These are phyloP conservation scores for Chaetomiaceae sp. DNA, from an alignment of 2,329 filamentous ascomycete genomes.

Conservation along the genomic window DNA sequence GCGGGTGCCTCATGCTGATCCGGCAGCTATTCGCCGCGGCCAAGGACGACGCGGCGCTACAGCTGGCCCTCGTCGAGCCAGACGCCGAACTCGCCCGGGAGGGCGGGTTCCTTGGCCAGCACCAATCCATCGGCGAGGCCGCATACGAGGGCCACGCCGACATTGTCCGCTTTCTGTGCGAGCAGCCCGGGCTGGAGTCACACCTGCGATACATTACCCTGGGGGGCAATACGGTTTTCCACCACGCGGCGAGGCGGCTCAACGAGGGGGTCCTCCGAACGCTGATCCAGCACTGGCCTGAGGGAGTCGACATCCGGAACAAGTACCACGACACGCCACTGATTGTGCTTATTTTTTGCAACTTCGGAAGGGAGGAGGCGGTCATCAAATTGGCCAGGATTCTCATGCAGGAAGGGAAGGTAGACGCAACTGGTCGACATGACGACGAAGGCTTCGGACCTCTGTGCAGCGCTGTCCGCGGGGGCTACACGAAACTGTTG, in stretches of 20 bases:
- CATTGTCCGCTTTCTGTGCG: background rate
- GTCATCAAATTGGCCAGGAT: background rate
- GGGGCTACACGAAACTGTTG: background rate
- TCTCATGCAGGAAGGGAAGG: background rate
- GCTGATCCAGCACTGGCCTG: conserved; percentile 1
- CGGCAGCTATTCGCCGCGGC: background rate
- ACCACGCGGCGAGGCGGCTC: background rate
- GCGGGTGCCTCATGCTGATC: background rate
- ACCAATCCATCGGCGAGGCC: conserved; percentile 3
- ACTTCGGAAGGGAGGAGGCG: background rate
- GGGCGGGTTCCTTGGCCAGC: background rate
- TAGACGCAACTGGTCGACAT: background rate
- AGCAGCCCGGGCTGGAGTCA: background rate
- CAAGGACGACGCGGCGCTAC: background rate
- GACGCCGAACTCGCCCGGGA: background rate
- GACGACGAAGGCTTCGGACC: background rate
- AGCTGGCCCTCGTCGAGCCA: background rate
- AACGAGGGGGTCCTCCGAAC: background rate
- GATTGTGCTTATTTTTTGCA: background rate
- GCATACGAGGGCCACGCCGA: background rate
- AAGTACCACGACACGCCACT: background rate
- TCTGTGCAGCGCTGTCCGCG: background rate
- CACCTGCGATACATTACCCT: background rate
- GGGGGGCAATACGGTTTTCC: background rate
- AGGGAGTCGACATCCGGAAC: background rate